Conservation (phyloP, 176 grass and related monocot genomes). For the Oryza nivara region DNA sequence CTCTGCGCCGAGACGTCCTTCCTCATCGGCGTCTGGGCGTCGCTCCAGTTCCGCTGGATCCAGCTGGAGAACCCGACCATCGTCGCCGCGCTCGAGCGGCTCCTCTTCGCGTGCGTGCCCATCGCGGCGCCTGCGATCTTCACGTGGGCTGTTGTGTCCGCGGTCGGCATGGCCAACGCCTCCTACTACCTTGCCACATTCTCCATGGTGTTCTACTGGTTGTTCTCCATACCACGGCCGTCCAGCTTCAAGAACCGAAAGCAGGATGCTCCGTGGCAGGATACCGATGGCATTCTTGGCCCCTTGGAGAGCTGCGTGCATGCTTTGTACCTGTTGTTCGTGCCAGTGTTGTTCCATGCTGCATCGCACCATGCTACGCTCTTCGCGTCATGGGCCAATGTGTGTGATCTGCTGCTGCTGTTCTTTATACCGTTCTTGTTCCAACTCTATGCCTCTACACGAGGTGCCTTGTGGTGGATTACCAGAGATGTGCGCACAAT, state of each 20-base stretch:
- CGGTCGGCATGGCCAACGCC: conserved; percentile 80
- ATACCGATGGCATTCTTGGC: conserved; percentile 65
- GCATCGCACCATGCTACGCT: conserved; percentile 79
- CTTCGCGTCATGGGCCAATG: conserved; percentile 67
- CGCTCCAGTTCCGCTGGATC: conserved; percentile 98
- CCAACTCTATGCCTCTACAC: conserved; percentile 84
- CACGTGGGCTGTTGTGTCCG: conserved; percentile 85
- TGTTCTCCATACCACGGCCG: conserved; percentile 77
- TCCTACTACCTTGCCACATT: conserved; percentile 84
- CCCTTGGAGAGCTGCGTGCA: conserved; percentile 85
- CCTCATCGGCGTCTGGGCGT: conserved; percentile 91
- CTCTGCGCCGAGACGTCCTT: conserved; percentile 92
- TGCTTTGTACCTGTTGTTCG: conserved; percentile 75
- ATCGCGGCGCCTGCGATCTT: conserved; percentile 62
- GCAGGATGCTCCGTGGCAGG: conserved; percentile 46
- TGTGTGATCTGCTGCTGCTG: conserved; percentile 81
- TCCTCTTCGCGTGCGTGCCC: conserved; percentile 90
- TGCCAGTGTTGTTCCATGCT: conserved; percentile 71
- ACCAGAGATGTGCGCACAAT: conserved; percentile 68
- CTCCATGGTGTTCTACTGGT: conserved; percentile 90
- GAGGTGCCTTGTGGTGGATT: conserved; percentile 85
- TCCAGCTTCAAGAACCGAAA: conserved; percentile 85
- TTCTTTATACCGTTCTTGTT: conserved; percentile 97
- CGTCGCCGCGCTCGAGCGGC: conserved; percentile 67
- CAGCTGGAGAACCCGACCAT: conserved; percentile 96